Evolutionary conservation across 2,329 filamentous ascomycete species (phyloP), one percentile per base, ranked within the genome.

Genomic region (Talaromyces sp.): DNA sequence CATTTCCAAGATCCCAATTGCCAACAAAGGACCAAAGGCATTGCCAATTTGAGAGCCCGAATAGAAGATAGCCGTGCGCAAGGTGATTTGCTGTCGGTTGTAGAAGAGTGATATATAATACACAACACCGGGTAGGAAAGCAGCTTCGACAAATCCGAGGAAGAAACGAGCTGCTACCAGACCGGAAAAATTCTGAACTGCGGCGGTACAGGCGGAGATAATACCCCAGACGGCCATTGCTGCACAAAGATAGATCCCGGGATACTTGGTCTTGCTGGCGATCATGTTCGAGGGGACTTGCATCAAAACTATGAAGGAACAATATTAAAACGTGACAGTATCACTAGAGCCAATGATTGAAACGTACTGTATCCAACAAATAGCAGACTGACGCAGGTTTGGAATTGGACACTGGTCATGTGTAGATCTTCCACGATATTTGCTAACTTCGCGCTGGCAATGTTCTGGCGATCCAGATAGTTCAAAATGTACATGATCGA

Each of bases 51-150:
- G 72, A 30, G 77, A 78, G 58, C 79, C 76, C 54, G 78, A 67
- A 64, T 80, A 80, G 70, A 81, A 81, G 16, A 75, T 71, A 10
- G 74, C 57, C 5, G 44, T 60, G 2, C 60, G 52, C 47, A 56
- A 30, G 42, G 61, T 63, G 18, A 68, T 61, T 65, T 71, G 65
- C 57, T 58, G 40, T 10, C 68, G 59, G 0, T 85, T 87, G 69
- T 88, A 89, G 87, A 86, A 90, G 14, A 85, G 89, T 65, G 83
- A 87, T 27, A 90, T 81, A 4, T 90, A 76, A 68, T 89, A 90
- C 0, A 88, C 85, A 58, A 83, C 86, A 63, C 83, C 83, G 0
- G 87, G 87, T 12, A 89, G 90, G 75, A 87, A 89, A 0, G 87
- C 76, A 28, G 73, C 84, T 70, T 91, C 88, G 31, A 90, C 80